phyloP scores from a whole-genome alignment of 148 eudicot species.

The Pharnaceum exiguum region DNA sequence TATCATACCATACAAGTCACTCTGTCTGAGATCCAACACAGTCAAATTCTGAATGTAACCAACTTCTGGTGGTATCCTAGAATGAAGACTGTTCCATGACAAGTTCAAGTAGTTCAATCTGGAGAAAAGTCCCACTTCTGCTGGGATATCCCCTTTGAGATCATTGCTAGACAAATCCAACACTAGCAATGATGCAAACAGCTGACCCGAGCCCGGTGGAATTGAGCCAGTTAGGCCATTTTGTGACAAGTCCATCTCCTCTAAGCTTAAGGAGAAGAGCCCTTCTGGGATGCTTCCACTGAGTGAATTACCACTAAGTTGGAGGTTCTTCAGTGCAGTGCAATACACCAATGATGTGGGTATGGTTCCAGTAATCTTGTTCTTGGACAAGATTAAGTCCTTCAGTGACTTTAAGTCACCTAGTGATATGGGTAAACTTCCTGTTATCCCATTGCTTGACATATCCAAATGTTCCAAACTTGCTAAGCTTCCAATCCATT shows the following conservation, averaged over 20 bases:
- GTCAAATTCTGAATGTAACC: conserved; percentile 69
- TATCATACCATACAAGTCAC: conserved; percentile 50
- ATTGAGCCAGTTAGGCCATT: conserved; percentile 58
- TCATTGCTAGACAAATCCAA: conserved; percentile 74
- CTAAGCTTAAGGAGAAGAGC: conserved; percentile 55
- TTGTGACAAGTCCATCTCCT: conserved; percentile 60
- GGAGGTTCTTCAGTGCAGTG: conserved; percentile 38
- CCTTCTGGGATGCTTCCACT: conserved; percentile 62
- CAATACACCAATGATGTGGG: conserved; percentile 50
- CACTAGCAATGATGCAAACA: conserved; percentile 49
- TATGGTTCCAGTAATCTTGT: conserved; percentile 49
- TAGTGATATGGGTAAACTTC: conserved; percentile 49
- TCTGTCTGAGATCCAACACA: conserved; percentile 66
- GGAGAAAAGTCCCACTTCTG: conserved; percentile 72
- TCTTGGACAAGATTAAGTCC: conserved; percentile 42
- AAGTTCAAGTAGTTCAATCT: conserved; percentile 71
- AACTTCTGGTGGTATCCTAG: conserved; percentile 71
- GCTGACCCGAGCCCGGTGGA: conserved; percentile 51
- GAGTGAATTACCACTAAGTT: conserved; percentile 43
- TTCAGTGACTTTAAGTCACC: conserved; percentile 47
- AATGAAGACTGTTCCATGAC: conserved; percentile 69
- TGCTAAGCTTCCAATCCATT: conserved; percentile 50
- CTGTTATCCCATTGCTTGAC: conserved; percentile 56
- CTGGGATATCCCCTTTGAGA: conserved; percentile 67
- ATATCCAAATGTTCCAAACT: conserved; percentile 54